Percentiles rank a stretch among this genome's conserved stretches.
phyloP scores from a whole-genome alignment of 2,329 filamentous ascomycete genomes.

The Nothophaeocryptopus gaeumannii region DNA sequence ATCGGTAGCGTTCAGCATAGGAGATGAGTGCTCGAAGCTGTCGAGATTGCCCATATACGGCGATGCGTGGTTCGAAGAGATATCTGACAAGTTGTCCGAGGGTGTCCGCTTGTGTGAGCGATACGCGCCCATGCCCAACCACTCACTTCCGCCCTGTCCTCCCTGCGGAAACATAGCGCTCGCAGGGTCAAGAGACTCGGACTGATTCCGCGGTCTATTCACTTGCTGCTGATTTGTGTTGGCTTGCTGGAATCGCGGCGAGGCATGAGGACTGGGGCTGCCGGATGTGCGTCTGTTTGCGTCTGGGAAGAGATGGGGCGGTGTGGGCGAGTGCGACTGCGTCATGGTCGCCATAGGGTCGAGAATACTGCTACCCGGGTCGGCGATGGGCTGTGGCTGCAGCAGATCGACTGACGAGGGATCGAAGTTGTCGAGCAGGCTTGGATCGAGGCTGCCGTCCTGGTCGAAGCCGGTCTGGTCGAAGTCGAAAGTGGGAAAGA shows the following conservation, averaged over 20 bases:
- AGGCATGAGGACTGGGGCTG: constrained; percentile 52
- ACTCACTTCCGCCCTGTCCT: constrained; percentile 49
- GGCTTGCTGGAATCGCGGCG: constrained; percentile 54
- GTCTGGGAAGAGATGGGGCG: constrained; percentile 56
- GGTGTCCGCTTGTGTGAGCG: constrained; percentile 78
- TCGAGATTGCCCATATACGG: constrained; percentile 78
- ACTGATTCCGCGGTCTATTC: constrained; percentile 56
- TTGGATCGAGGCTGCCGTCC: constrained; percentile 58
- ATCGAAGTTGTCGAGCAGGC: constrained; percentile 54
- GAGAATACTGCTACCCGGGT: constrained; percentile 41
- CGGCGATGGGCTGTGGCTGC: constrained; percentile 43
- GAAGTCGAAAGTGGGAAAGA: constrained; percentile 59
- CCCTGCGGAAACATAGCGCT: constrained; percentile 57
- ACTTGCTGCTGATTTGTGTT: constrained; percentile 44
- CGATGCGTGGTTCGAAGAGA: constrained; percentile 75
- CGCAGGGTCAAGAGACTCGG: constrained; percentile 57
- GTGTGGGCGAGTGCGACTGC: constrained; percentile 51
- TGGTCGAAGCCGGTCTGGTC: constrained; percentile 55
- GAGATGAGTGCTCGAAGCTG: constrained; percentile 78
- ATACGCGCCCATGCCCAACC: constrained; percentile 61
- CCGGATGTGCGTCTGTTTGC: constrained; percentile 52
- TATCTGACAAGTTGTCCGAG: constrained; percentile 83
- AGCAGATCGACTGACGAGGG: constrained; percentile 41
- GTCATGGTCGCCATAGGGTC: constrained; percentile 52
- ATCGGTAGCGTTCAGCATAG: constrained; percentile 72